Percentiles rank a stretch among this genome's conserved stretches.
These are phyloP conservation scores for Penicillium soppii DNA, from an alignment of 495 filamentous ascomycete species.

Conservation along the genomic window DNA sequence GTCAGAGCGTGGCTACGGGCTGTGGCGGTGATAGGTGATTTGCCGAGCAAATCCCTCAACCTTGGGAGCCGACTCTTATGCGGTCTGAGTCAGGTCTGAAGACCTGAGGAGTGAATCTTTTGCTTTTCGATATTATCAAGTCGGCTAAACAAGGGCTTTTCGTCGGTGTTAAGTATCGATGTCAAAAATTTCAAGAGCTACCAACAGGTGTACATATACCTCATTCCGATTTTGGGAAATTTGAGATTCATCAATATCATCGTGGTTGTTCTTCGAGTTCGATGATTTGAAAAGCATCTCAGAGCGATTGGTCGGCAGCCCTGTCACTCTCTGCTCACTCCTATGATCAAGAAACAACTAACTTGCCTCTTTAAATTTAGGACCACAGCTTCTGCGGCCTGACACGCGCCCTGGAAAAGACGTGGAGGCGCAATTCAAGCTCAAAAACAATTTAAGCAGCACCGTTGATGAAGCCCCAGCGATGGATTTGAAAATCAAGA, in stretches of 20 bases:
- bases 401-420: neutral
- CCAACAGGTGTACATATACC: constrained; percentile 38
- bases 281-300: constrained; percentile 36
- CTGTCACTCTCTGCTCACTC: neutral
- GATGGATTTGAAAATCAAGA: neutral
- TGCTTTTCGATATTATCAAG: neutral
- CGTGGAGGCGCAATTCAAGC: constrained; percentile 1
- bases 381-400: constrained; percentile 1
- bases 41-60: neutral
- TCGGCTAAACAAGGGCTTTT: neutral
- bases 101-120: constrained; percentile 24
- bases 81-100: constrained; percentile 45
- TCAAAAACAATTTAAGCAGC: neutral
- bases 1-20: neutral
- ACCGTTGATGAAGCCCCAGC: neutral
- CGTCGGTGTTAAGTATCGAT: constrained; percentile 24
- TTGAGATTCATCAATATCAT: constrained; percentile 38
- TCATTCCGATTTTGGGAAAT: constrained; percentile 33
- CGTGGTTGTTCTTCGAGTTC: constrained; percentile 31
- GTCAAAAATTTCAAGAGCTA: constrained; percentile 38
- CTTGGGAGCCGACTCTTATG: constrained; percentile 42
- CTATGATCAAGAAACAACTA: neutral
- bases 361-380: neutral
- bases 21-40: too few species aligned
- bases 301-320: constrained; percentile 15